phyloP scores from a whole-genome alignment of 768 basidiomycete species.

The Calocybe cyanea region DNA sequence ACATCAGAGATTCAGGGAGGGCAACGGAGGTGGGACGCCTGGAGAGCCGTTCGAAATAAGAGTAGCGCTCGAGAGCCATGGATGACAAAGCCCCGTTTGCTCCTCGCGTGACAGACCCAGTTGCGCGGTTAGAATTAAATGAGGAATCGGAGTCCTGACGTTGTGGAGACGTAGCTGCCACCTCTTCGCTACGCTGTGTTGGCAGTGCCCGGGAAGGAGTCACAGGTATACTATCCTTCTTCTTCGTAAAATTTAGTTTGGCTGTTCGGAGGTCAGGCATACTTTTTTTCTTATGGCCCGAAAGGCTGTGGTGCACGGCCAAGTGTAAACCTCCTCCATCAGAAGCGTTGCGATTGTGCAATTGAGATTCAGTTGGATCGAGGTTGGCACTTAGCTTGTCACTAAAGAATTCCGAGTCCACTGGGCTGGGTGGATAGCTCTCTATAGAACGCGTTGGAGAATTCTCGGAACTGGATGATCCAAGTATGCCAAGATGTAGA shows the following conservation, averaged over 20 bases:
- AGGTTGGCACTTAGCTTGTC: slow-evolving; percentile 23
- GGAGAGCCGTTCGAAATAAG: slow-evolving; percentile 92
- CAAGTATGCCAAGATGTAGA: slow-evolving; percentile 43
- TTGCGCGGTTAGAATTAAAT: slow-evolving; percentile 21
- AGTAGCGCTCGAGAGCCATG: slow-evolving; percentile 78
- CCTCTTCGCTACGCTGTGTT: slow-evolving; percentile 22
- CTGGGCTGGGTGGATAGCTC: slow-evolving; percentile 53
- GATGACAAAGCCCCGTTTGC: slow-evolving; percentile 35
- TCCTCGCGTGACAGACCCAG: slow-evolving; percentile 25
- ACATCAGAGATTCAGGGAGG: slow-evolving; percentile 65
- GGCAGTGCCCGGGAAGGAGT: slow-evolving; percentile 6
- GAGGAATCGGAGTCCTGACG: slow-evolving; percentile 48
- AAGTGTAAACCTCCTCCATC: slow-evolving; percentile 36
- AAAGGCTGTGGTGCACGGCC: slow-evolving; percentile 34
- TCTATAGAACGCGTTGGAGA: slow-evolving; percentile 52
- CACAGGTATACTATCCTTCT: slow-evolving; percentile 19
- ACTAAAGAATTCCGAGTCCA: slow-evolving; percentile 51
- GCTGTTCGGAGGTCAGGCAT: slow-evolving; percentile 75
- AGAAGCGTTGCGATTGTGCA: slow-evolving; percentile 51
- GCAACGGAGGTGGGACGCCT: slow-evolving; percentile 65
- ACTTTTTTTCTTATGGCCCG: slow-evolving; percentile 78
- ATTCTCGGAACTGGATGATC: slow-evolving; percentile 33
- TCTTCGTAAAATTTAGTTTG: slow-evolving; percentile 33
- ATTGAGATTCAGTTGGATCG: slow-evolving; percentile 17
- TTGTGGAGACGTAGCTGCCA: slow-evolving; percentile 33